Evolutionary conservation across 805 yeast genomes (phyloP).

Genomic region (Candida yuanshanica): DNA sequence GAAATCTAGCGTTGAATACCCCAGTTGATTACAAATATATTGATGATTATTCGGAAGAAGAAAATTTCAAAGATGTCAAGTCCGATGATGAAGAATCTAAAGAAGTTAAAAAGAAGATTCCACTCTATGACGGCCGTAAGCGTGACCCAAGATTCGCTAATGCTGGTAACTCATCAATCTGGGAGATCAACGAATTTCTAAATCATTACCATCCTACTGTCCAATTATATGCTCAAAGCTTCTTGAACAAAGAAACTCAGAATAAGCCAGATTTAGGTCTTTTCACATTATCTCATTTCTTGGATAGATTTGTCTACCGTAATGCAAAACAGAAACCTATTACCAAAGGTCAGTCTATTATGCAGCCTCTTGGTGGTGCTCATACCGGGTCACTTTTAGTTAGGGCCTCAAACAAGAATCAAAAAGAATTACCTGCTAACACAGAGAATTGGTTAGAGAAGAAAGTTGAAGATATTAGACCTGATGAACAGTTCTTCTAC

Average conservation of each 20-base stretch:
- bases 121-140: slow-evolving; percentile 70
- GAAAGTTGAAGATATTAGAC: slow-evolving; percentile 60
- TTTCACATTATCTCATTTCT: slow-evolving; percentile 81
- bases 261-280: slow-evolving; percentile 87
- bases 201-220: slow-evolving; percentile 92
- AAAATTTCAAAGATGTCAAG: slow-evolving; percentile 27
- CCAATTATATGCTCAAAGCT: slow-evolving; percentile 66
- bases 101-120: slow-evolving; percentile 11
- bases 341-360: slow-evolving; percentile 84
- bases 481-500: slow-evolving; percentile 84
- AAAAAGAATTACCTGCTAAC: slow-evolving; percentile 63
- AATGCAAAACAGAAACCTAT: slow-evolving; percentile 75
- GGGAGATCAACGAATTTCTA: slow-evolving; percentile 77
- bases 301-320: slow-evolving; percentile 92
- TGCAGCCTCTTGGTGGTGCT: slow-evolving; percentile 94
- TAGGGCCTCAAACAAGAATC: slow-evolving; percentile 45
- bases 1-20: slow-evolving; percentile 52
- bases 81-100: slow-evolving; percentile 23
- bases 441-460: slow-evolving; percentile 77
- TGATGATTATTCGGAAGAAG: slow-evolving; percentile 41
- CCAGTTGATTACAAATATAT: slow-evolving; percentile 45
- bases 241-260: slow-evolving; percentile 39
- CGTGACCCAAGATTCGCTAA: slow-evolving; percentile 92
- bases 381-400: slow-evolving; percentile 67
- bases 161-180: slow-evolving; percentile 73